These are phyloP conservation scores for Closterium sp. DNA, from an alignment of 139 green algal species.

Conservation along the genomic window DNA sequence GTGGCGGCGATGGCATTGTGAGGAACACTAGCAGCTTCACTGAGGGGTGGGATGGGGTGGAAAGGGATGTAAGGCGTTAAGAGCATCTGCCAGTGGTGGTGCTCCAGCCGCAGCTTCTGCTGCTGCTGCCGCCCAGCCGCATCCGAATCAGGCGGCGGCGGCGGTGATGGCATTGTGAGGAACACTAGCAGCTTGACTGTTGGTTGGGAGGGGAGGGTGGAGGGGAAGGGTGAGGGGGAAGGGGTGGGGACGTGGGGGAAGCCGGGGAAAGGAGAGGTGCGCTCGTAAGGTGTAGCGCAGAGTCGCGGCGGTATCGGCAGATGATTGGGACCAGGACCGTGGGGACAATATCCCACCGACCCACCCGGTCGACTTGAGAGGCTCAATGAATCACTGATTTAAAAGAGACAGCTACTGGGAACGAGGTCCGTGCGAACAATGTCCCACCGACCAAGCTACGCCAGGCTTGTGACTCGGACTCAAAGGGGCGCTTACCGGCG, in stretches of 20 bases:
- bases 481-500: not conserved
- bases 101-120: not conserved
- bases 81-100: not conserved
- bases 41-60: constrained; percentile 45
- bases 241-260: too few relatives aligned
- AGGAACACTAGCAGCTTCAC: constrained; percentile 91
- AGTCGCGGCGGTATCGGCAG: not conserved
- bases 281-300: not conserved
- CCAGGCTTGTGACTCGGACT: too few relatives aligned
- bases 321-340: too few relatives aligned
- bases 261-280: too few relatives aligned
- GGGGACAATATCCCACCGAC: too few relatives aligned
- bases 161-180: constrained; percentile 76
- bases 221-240: not conserved
- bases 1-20: constrained; percentile 70
- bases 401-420: not conserved
- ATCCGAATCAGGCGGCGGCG: not conserved
- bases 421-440: not conserved
- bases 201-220: not conserved
- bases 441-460: not conserved
- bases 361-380: too few relatives aligned
- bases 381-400: too few relatives aligned
- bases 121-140: not conserved
- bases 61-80: not conserved
- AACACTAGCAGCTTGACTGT: constrained; percentile 92